Base-by-base conservation (phyloP, 805 yeast genomes). In the Teunomyces stri region DNA sequence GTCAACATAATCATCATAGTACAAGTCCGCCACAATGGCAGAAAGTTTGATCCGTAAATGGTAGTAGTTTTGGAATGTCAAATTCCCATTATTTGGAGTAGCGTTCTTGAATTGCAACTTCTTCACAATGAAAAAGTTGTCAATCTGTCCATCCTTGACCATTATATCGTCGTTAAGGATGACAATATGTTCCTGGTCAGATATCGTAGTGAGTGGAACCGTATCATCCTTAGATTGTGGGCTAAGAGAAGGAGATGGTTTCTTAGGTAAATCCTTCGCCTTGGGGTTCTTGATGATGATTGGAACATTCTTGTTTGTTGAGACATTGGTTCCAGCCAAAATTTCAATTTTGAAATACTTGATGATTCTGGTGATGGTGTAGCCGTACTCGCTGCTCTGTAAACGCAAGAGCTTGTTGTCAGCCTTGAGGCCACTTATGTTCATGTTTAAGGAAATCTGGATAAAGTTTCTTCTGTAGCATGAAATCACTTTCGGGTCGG, bases 11-110 rank as follows among this genome's bases (percentile, higher is more conserved):
- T 69, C 72, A 48, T 68, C 72, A 47, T 63, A 68, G 48, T 67
- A 69, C 43, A 64, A 55, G 49, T 67, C 72, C 3, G 73, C 73
- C 6, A 68, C 72, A 20, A 66, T 62, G 3, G 71, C 71, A 47
- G 65, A 64, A 36, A 69, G 53, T 51, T 62, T 64, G 20, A 67
- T 55, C 31, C 60, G 58, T 16, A 75, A 55, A 51, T 67, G 76
- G 52, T 72, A 77, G 52, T 74, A 77, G 43, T 76, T 76, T 52
- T 74, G 80, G 47, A 68, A 68, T 7, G 67, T 60, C 15, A 67
- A 59, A 56, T 76, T 77, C 18, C 79, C 79, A 52, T 75, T 76
- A 52, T 77, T 77, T 9, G 81, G 80, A 2, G 82, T 77, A 16
- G 81, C 79, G 52, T 66, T 76, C 42, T 72, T 71, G 60, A 78